Conservation (phyloP, 2,329 filamentous ascomycete species). For the Arthroderma sp. region DNA sequence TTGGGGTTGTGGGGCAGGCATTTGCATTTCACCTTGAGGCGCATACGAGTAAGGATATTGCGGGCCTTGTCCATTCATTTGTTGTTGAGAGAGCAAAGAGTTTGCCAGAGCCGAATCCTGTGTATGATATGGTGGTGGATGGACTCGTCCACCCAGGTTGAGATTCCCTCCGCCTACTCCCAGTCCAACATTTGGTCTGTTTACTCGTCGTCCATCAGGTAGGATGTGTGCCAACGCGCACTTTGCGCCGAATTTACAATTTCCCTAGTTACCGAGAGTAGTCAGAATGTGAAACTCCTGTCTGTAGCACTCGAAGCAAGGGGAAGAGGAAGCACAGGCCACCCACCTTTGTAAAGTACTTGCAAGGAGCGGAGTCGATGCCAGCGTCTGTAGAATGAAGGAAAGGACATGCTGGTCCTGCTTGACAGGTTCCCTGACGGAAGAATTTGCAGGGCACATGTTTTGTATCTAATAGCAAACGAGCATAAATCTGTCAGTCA, state of each 20-base stretch:
- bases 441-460: conserved; percentile 99
- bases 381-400: conserved; percentile 80
- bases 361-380: conserved; percentile 78
- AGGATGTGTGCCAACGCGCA: conserved; percentile 94
- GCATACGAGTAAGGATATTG: conserved; percentile 30
- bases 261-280: conserved; percentile 50
- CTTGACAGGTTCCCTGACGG: conserved; percentile 88
- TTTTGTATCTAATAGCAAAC: conserved; percentile 56
- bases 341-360: conserved; percentile 93
- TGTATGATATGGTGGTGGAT: conserved; percentile 48
- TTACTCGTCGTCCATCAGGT: conserved; percentile 83
- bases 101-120: conserved; percentile 62
- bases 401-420: conserved; percentile 90
- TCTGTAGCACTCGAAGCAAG: background rate
- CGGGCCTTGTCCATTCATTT: conserved; percentile 38
- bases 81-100: conserved; percentile 51
- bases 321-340: background rate
- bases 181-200: conserved; percentile 46
- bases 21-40: conserved; percentile 30
- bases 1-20: conserved; percentile 21
- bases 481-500: background rate
- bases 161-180: conserved; percentile 44
- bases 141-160: conserved; percentile 54
- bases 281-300: background rate
- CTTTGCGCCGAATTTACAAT: conserved; percentile 97